phyloP scores from a whole-genome alignment of 108 stramenopile species.

The Conticribra guillardii region DNA sequence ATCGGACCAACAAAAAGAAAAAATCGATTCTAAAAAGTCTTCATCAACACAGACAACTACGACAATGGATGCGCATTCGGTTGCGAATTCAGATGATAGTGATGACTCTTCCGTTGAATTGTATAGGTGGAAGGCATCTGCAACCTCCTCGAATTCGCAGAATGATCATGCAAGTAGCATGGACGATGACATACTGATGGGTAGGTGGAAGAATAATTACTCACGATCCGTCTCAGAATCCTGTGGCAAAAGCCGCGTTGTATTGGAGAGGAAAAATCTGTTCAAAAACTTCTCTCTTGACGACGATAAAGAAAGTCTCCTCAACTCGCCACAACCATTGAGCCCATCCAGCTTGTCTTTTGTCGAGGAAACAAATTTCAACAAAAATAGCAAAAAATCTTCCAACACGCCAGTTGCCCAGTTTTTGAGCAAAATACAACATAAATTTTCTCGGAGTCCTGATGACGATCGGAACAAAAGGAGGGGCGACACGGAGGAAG shows the following conservation, averaged over 20 bases:
- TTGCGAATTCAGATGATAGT: slow-evolving; percentile 19
- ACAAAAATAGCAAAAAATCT: slow-evolving; percentile 6
- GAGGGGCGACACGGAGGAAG: neutral
- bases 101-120: slow-evolving; percentile 42
- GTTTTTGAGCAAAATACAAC: slow-evolving; percentile 33
- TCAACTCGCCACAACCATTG: neutral
- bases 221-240: neutral
- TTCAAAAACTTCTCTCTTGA: neutral
- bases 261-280: neutral
- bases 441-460: slow-evolving; percentile 25
- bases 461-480: slow-evolving; percentile 6
- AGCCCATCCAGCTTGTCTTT: slow-evolving; percentile 2
- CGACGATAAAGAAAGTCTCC: neutral
- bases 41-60: neutral
- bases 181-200: too few relatives aligned
- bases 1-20: neutral
- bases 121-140: slow-evolving; percentile 24
- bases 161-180: too few relatives aligned
- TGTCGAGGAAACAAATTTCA: slow-evolving; percentile 4
- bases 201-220: neutral
- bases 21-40: neutral
- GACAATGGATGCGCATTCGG: neutral
- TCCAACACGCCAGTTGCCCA: slow-evolving; percentile 3
- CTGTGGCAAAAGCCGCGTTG: neutral
- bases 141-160: too few relatives aligned